Conservation (phyloP, 768 basidiomycete species). For the Termitomyces sp. region DNA sequence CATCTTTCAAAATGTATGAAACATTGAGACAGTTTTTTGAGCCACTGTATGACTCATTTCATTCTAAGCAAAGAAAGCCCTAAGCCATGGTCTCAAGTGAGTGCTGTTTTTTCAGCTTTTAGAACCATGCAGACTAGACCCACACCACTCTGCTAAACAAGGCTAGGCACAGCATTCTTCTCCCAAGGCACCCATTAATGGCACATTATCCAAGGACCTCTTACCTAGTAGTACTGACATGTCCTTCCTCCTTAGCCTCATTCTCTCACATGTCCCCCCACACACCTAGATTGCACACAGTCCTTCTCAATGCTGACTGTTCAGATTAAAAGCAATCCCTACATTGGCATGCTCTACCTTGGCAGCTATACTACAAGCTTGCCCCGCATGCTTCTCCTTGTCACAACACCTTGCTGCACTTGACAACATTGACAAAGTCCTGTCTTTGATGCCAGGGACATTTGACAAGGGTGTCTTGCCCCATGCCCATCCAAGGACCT, state of each 20-base stretch:
- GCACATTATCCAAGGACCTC: conserved; percentile 1
- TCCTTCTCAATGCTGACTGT: conserved; percentile 49
- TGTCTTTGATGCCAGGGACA: conserved; percentile 63
- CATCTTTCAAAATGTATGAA: no score
- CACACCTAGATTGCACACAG: conserved; percentile 26
- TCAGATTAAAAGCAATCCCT: conserved; percentile 44
- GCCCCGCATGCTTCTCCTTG: no score
- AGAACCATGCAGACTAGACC: neutral
- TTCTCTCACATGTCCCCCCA: conserved; percentile 34
- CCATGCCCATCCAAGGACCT: neutral
- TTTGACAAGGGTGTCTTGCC: conserved; percentile 59
- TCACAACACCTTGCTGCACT: conserved; percentile 67
- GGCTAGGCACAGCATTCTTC: conserved; percentile 36
- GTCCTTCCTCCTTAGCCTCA: conserved; percentile 40
- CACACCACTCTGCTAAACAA: conserved; percentile 42
- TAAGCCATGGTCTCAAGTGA: conserved; percentile 35
- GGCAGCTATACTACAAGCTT: no score
- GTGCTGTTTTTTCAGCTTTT: conserved; percentile 5
- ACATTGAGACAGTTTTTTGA: no score
- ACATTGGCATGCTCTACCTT: conserved; percentile 43
- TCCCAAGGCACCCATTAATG: conserved; percentile 11
- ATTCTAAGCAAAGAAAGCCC: conserved; percentile 41
- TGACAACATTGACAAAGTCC: conserved; percentile 82
- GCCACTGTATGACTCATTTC: conserved; percentile 46
- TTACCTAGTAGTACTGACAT: conserved; percentile 21